phyloP scores from a whole-genome alignment of 306 rosid species.

The Vigna hirtella region DNA sequence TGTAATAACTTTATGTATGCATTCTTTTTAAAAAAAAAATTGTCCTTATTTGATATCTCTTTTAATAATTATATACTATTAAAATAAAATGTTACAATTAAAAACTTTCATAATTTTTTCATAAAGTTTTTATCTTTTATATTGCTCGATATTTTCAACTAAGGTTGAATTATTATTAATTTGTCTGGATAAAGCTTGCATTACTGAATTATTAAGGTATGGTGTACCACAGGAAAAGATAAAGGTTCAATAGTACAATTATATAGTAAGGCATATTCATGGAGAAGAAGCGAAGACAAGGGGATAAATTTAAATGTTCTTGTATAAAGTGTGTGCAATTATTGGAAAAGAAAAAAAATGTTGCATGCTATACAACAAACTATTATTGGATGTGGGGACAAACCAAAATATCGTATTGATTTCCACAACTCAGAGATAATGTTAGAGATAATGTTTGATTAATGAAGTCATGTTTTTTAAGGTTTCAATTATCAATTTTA shows the following conservation, averaged over 20 bases:
- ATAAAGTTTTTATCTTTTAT: no score
- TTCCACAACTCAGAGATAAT: no score
- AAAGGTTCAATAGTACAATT: background rate
- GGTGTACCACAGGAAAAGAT: background rate
- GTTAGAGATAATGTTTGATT: no score
- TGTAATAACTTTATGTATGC: no score
- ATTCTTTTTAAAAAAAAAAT: no score
- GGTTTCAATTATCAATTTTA: no score
- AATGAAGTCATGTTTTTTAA: no score
- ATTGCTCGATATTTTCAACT: background rate
- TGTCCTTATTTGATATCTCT: no score
- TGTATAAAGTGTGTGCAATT: slow-evolving; percentile 20
- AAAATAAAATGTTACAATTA: no score
- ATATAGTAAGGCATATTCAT: background rate
- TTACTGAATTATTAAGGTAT: background rate
- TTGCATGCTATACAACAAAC: slow-evolving; percentile 33
- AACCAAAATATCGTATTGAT: background rate
- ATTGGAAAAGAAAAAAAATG: background rate
- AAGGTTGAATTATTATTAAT: background rate
- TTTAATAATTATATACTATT: no score
- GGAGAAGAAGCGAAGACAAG: background rate
- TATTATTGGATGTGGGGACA: slow-evolving; percentile 5
- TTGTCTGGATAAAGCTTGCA: background rate
- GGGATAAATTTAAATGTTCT: slow-evolving; percentile 18
- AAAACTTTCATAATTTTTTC: no score